Base-by-base conservation (phyloP, 2,329 filamentous ascomycete genomes). In the Hypoxylon sp. region DNA sequence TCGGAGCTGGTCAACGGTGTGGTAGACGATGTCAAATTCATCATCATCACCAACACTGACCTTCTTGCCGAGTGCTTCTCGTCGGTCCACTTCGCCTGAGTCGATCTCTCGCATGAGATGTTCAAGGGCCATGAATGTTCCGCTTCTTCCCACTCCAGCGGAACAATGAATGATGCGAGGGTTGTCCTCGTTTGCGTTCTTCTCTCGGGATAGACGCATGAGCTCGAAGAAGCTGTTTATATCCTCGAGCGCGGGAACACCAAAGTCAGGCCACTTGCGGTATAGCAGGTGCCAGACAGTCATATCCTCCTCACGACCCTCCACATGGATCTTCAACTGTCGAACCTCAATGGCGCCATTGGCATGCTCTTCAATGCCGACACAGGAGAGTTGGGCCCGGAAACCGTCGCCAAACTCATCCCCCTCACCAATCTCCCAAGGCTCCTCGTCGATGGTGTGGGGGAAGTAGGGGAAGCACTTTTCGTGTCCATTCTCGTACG, bases 51-150 rank as follows among this genome's bases (percentile, higher is more conserved):
- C 21, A 9, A 6, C 21, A 6, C 21, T 9, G 21, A 9, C 5
- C 6, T 25, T 9, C 21, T 25, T 25, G 21, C 21, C 21, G 8
- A 15, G 31, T 9, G 34, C 13, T 11, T 32, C 30, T 51, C 73
- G 74, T 16, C 75, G 67, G 56, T 82, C 76, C 38, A 96, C 73
- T 15, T 85, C 79, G 38, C 91, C 93, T 4, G 85, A 81, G 17
- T 90, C 85, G 7, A 97, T 79, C 71, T 97, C 91, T 25, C 86
- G 81, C 57, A 96, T 79, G 17, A 99, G 82, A 70, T 95, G 91
- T 71, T 97, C 94, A n/a, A 99, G 81, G 1, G 91, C 89, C 64
- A 99, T 96, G 68, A 97, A 99, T 0, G 94, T 97, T 23, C 94
- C 94, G 5, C 90, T 96, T 46, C 94, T 85, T 8, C 94, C 94